Evolutionary conservation across 495 filamentous ascomycete genomes (phyloP).

Genomic region (Aspergillus steynii): DNA sequence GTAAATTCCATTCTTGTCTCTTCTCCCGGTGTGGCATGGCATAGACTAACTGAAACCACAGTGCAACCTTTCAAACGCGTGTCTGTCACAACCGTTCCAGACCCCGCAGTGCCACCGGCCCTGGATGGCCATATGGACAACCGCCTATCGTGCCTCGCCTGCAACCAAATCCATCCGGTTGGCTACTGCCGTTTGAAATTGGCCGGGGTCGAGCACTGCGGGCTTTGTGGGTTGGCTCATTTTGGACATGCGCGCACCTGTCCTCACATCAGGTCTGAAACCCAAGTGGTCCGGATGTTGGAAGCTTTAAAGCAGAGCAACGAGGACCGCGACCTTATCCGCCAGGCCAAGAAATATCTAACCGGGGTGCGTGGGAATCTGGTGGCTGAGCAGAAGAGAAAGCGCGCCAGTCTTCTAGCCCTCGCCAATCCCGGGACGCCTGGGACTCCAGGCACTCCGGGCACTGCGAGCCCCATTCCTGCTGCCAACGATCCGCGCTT

Average conservation of each 20-base stretch:
- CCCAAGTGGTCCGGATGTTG: conserved; percentile 60
- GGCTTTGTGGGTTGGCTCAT: conserved; percentile 68
- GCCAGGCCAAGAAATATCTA: conserved; percentile 56
- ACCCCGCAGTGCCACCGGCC: conserved; percentile 28
- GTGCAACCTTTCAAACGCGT: conserved; percentile 45
- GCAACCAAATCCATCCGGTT: conserved; percentile 47
- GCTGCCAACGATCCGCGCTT: background rate
- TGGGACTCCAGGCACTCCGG: background rate
- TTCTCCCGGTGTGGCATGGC: background rate
- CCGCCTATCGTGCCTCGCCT: conserved; percentile 52
- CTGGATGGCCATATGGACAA: conserved; percentile 44
- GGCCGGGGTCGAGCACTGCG: conserved; percentile 63
- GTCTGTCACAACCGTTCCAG: conserved; percentile 16
- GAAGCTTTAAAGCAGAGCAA: conserved; percentile 56
- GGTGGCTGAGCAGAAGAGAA: conserved; percentile 40
- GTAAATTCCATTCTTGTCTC: conserved; percentile 14
- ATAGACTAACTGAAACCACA: conserved; percentile 14
- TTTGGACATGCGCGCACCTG: conserved; percentile 56
- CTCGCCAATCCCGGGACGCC: conserved; percentile 1
- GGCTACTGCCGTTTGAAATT: conserved; percentile 63
- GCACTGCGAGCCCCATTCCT: background rate
- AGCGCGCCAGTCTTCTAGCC: conserved; percentile 8
- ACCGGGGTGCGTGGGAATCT: conserved; percentile 53
- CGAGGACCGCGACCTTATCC: conserved; percentile 54
- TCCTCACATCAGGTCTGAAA: conserved; percentile 58